These are phyloP conservation scores for Aspergillus sp. DNA, from an alignment of 2,329 filamentous ascomycete genomes.

Conservation along the genomic window DNA sequence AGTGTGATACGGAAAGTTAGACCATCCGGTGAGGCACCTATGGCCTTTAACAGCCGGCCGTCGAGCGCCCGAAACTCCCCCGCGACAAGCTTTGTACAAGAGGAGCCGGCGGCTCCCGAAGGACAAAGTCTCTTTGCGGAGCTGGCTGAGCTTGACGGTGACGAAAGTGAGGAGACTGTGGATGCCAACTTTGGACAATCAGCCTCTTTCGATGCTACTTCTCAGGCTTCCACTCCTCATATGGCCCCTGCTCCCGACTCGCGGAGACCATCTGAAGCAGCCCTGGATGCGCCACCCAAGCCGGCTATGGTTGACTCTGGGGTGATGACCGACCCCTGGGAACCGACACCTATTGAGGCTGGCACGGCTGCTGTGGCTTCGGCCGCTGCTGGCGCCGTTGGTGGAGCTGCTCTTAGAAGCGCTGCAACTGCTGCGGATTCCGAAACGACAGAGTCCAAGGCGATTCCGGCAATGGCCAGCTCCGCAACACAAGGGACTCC, in stretches of 20 bases:
- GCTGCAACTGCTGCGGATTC: constrained; percentile 8
- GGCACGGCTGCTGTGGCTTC: constrained; percentile 11
- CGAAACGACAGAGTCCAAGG: constrained; percentile 9
- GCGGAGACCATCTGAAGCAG: constrained; percentile 26
- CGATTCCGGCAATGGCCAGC: constrained; percentile 26
- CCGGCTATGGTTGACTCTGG: constrained; percentile 53
- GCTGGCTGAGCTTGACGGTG: constrained; percentile 68
- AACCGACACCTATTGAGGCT: constrained; percentile 24
- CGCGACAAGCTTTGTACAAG: constrained; percentile 45
- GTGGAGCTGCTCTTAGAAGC: constrained; percentile 7
- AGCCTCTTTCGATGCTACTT: constrained; percentile 28
- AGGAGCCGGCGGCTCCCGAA: constrained; percentile 38
- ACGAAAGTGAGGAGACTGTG: constrained; percentile 52
- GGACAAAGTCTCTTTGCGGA: constrained; percentile 86
- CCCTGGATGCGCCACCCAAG: constrained; percentile 15
- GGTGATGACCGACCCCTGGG: constrained; percentile 58
- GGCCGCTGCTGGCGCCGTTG: constrained; percentile 15
- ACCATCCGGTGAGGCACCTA: constrained; percentile 39
- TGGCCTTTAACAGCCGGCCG: constrained; percentile 31
- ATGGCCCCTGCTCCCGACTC: constrained; percentile 22
- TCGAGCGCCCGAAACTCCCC: constrained; percentile 47
- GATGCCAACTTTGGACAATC: constrained; percentile 40
- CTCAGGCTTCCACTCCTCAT: constrained; percentile 35
- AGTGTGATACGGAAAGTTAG: constrained; percentile 55
- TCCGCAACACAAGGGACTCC: constrained; percentile 30